Percentiles rank a stretch among this genome's conserved stretches.
Conservation (phyloP, 306 rosid species). For the Prosopis cineraria region DNA sequence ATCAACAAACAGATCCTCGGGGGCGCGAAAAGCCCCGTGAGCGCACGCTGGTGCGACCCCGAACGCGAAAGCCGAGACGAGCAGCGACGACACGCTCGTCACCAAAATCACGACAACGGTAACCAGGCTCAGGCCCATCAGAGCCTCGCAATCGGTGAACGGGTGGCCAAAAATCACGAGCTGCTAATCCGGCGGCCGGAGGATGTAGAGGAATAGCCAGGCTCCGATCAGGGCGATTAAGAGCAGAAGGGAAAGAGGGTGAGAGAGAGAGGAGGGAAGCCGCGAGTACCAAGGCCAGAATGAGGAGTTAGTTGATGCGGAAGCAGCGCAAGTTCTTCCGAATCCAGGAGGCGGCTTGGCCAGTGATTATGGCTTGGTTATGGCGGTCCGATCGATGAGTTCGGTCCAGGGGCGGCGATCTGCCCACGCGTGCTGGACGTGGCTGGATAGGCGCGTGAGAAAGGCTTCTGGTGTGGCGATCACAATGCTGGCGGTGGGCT, state of each 20-base stretch:
- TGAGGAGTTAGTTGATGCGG: constrained; percentile 48
- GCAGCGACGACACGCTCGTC: constrained; percentile 43
- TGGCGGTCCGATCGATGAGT: constrained; percentile 45
- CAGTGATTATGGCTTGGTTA: constrained; percentile 42
- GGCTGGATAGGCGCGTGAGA: constrained; percentile 39
- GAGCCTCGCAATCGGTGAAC: constrained; percentile 28
- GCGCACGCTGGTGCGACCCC: constrained; percentile 35
- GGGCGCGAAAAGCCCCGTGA: constrained; percentile 50
- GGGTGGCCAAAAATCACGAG: constrained; percentile 35
- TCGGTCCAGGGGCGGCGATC: constrained; percentile 50
- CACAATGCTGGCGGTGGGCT: constrained; percentile 8
- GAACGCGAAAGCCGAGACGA: constrained; percentile 37
- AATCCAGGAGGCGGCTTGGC: constrained; percentile 46
- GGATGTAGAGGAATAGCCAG: constrained; percentile 47
- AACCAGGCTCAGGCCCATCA: constrained; percentile 29
- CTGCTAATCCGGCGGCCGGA: constrained; percentile 46
- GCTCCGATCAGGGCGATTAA: constrained; percentile 38
- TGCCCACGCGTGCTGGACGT: constrained; percentile 31
- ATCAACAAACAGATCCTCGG: constrained; percentile 51
- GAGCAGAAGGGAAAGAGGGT: constrained; percentile 46
- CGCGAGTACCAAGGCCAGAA: constrained; percentile 39
- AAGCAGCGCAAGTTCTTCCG: constrained; percentile 50
- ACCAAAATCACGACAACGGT: constrained; percentile 40
- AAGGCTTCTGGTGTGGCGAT: constrained; percentile 14
- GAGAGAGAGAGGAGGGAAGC: constrained; percentile 46